Conservation (phyloP, 1,284 basidiomycete genomes). For the Chondrostereum purpureum region DNA sequence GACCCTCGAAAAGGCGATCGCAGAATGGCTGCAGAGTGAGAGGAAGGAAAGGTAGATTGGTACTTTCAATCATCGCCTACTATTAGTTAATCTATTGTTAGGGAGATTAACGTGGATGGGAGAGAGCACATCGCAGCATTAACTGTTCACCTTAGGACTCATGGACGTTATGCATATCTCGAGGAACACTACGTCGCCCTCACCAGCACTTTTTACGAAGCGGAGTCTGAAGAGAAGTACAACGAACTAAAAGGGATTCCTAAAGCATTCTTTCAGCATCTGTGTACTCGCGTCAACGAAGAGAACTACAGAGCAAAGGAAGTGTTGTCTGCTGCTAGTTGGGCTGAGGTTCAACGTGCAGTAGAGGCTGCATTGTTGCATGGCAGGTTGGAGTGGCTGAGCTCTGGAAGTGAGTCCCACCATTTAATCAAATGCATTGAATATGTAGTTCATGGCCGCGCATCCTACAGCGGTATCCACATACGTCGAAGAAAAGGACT, state of each 20-base stretch:
- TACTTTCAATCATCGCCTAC: conserved; percentile 9
- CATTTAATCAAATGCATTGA: conserved; percentile 4
- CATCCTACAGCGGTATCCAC: conserved; percentile 58
- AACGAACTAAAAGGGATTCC: conserved; percentile 38
- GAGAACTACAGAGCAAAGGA: conserved; percentile 48
- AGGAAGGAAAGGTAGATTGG: conserved; percentile 35
- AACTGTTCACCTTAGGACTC: conserved; percentile 45
- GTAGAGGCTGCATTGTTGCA: conserved; percentile 51
- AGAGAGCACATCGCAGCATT: conserved; percentile 34
- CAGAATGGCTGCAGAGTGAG: conserved; percentile 52
- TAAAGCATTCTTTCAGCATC: conserved; percentile 47
- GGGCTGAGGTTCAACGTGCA: conserved; percentile 38
- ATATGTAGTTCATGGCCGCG: not conserved
- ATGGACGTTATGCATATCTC: conserved; percentile 50
- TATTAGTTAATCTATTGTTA: not conserved
- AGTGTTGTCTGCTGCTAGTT: conserved; percentile 45
- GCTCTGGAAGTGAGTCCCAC: conserved; percentile 16
- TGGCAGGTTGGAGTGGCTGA: not conserved
- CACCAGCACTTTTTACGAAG: conserved; percentile 45
- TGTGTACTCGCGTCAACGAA: conserved; percentile 40
- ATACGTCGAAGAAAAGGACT: conserved; percentile 48
- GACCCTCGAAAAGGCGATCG: conserved; percentile 42
- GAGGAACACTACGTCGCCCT: conserved; percentile 46
- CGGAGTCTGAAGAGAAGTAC: conserved; percentile 38
- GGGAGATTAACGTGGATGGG: conserved; percentile 15